These are phyloP conservation scores for Termitomyces sp. DNA, from an alignment of 768 basidiomycete species.

Conservation along the genomic window DNA sequence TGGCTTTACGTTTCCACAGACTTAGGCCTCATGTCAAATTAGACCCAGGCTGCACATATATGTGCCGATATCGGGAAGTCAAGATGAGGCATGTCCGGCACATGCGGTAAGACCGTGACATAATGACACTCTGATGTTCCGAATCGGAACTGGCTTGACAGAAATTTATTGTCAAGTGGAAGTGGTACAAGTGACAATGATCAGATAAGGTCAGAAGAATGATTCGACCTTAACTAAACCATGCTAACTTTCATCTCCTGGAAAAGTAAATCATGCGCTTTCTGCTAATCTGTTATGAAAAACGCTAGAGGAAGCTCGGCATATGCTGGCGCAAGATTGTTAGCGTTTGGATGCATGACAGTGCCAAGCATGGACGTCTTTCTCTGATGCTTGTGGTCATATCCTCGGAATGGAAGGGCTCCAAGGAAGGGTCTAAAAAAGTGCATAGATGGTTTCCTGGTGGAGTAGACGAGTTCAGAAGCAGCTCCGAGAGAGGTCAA, in stretches of 20 bases:
- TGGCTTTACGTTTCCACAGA: neutral
- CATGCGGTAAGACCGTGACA: neutral
- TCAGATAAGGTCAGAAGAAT: neutral
- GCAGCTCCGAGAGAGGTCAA: neutral
- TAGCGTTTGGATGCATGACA: neutral
- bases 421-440: neutral
- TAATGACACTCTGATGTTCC: neutral
- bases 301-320: neutral
- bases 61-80: neutral
- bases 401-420: neutral
- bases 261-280: neutral
- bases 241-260: neutral
- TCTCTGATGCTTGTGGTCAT: neutral
- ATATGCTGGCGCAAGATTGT: neutral
- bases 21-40: neutral
- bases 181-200: neutral
- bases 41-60: neutral
- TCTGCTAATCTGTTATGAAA: neutral
- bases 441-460: neutral
- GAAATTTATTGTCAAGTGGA: neutral
- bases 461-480: neutral
- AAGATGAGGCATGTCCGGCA: neutral
- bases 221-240: neutral
- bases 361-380: neutral
- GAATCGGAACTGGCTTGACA: neutral